phyloP scores from a whole-genome alignment of 2,329 filamentous ascomycete species.

The Madurella fahalii region DNA sequence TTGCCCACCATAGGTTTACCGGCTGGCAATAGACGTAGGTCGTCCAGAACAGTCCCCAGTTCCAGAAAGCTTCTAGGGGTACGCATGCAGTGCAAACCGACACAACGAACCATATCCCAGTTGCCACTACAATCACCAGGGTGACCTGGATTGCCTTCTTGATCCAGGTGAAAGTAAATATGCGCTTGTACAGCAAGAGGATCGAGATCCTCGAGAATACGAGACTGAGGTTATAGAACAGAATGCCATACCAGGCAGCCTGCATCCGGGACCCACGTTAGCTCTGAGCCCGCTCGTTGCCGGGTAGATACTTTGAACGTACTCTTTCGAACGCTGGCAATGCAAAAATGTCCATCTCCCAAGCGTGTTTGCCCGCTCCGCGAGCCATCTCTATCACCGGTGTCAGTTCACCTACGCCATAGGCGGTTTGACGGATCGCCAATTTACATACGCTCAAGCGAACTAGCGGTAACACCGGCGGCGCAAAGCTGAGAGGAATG shows the following conservation, averaged over 20 bases:
- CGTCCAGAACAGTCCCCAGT: constrained; percentile 22
- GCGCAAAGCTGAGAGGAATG: constrained; percentile 20
- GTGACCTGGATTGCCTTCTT: constrained; percentile 30
- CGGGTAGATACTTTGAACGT: neutral
- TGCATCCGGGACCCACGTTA: neutral
- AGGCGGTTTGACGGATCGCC: neutral
- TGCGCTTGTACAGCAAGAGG: constrained; percentile 29
- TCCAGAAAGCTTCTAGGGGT: constrained; percentile 32
- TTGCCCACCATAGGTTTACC: constrained; percentile 25
- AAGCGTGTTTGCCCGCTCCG: constrained; percentile 25
- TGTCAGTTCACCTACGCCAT: neutral
- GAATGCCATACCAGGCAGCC: constrained; percentile 29
- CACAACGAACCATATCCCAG: constrained; percentile 28
- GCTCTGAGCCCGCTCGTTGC: neutral
- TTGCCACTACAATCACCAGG: constrained; percentile 26
- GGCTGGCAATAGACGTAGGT: constrained; percentile 24
- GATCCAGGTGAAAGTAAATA: constrained; percentile 30
- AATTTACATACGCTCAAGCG: constrained; percentile 24
- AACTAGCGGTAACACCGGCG: constrained; percentile 24
- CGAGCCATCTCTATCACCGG: constrained; percentile 17
- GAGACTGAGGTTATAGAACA: constrained; percentile 30
- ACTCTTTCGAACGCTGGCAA: constrained; percentile 19
- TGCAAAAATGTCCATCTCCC: constrained; percentile 18
- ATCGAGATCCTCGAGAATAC: constrained; percentile 31
- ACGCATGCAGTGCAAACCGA: constrained; percentile 30